Conservation (phyloP, 768 basidiomycete genomes). For the Collybia sordida region DNA sequence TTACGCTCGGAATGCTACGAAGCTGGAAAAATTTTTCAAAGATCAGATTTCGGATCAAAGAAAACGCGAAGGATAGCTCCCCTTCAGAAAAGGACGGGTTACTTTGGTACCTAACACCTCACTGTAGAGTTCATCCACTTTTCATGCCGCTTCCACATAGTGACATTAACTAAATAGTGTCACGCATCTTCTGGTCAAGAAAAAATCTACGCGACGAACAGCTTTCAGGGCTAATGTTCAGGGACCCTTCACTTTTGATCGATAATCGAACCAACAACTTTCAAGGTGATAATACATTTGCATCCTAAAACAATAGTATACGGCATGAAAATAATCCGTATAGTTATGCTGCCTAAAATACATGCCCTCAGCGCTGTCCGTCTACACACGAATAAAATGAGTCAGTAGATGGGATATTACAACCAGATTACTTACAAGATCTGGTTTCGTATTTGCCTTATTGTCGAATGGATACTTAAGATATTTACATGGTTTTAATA, state of each 20-base stretch:
- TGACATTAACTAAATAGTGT: too few species aligned
- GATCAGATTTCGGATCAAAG: conserved; percentile 42
- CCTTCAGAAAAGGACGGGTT: too few species aligned
- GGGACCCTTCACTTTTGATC: too few species aligned
- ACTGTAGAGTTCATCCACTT: too few species aligned
- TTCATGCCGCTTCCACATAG: too few species aligned
- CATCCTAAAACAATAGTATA: not conserved
- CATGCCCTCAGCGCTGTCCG: conserved; percentile 44
- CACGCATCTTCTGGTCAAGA: too few species aligned
- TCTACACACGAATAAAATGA: conserved; percentile 29
- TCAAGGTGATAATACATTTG: not conserved
- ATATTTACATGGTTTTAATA: not conserved
- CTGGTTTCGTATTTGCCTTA: conserved; percentile 43
- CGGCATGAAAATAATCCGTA: not conserved
- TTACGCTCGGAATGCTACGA: conserved; percentile 83
- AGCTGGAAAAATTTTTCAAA: conserved; percentile 77
- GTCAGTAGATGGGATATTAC: not conserved
- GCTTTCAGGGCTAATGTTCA: too few species aligned
- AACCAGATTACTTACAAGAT: conserved; percentile 36
- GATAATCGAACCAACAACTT: not conserved
- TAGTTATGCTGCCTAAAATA: too few species aligned
- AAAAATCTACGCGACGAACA: too few species aligned
- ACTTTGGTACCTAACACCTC: too few species aligned
- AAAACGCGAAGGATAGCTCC: conserved; percentile 20
- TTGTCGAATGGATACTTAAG: conserved; percentile 2